phyloP scores from a whole-genome alignment of 2,329 filamentous ascomycete species.

The Exutisphaerella laricina region DNA sequence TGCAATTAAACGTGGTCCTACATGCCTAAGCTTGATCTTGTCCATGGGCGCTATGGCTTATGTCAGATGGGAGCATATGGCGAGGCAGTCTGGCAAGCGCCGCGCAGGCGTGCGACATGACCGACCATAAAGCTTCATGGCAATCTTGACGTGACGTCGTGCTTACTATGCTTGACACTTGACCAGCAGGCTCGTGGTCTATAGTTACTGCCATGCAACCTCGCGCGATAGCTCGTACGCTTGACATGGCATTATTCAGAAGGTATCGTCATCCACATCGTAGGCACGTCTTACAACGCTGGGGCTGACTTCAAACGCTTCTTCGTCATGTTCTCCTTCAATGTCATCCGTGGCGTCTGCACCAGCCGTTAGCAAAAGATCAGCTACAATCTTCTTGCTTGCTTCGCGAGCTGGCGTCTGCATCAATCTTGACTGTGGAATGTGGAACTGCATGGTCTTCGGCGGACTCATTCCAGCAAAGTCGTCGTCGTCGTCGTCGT shows the following conservation, averaged over 20 bases:
- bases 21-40: constrained; percentile 34
- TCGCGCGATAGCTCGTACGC: no score
- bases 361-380: constrained; percentile 70
- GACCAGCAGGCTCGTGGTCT: no score
- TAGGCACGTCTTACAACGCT: constrained; percentile 43
- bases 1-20: constrained; percentile 39
- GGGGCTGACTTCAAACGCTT: constrained; percentile 42
- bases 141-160: background rate
- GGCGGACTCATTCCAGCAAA: constrained; percentile 63
- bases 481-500: constrained; percentile 53
- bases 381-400: constrained; percentile 73
- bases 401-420: constrained; percentile 80
- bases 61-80: constrained; percentile 39
- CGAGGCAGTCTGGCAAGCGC: constrained; percentile 37
- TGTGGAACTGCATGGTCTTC: constrained; percentile 83
- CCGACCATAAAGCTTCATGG: no score
- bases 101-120: no score
- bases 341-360: constrained; percentile 49
- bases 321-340: constrained; percentile 36
- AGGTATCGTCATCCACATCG: constrained; percentile 45
- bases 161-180: no score
- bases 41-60: constrained; percentile 36
- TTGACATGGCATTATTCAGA: constrained; percentile 31
- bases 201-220: no score
- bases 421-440: constrained; percentile 69